These are phyloP conservation scores for Tolypocladium inflatum DNA, from an alignment of 2,329 filamentous ascomycete genomes.

Conservation along the genomic window DNA sequence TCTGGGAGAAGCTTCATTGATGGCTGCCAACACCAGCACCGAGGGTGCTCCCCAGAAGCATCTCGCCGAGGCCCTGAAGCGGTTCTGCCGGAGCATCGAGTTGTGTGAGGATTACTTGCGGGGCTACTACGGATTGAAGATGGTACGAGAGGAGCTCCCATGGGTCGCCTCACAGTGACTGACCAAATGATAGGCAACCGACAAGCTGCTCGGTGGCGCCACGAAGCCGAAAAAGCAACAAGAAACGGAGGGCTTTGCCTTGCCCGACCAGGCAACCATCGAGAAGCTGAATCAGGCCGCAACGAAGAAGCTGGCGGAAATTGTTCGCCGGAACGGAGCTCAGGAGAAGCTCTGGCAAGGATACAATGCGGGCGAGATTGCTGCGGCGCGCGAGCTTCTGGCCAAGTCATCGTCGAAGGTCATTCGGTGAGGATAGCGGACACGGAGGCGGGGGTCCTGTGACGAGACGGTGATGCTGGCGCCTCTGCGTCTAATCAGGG, in stretches of 20 bases:
- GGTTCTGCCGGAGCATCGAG: conserved; percentile 86
- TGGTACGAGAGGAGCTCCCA: conserved; percentile 36
- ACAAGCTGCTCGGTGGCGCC: conserved; percentile 35
- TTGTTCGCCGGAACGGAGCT: conserved; percentile 54
- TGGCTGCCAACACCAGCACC: conserved; percentile 44
- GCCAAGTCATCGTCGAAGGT: conserved; percentile 37
- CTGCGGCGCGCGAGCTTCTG: conserved; percentile 60
- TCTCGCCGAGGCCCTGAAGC: conserved; percentile 65
- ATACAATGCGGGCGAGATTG: conserved; percentile 62
- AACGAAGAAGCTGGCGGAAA: conserved; percentile 66
- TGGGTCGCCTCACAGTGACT: background rate
- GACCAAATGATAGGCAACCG: conserved; percentile 31
- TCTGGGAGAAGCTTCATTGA: conserved; percentile 73
- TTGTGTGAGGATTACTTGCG: conserved; percentile 88
- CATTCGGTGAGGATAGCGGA: conserved; percentile 26
- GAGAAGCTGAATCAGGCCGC: conserved; percentile 63
- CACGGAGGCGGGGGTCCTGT: conserved; percentile 1
- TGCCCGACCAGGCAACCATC: conserved; percentile 49
- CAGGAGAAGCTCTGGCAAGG: conserved; percentile 61
- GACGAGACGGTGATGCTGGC: conserved; percentile 2
- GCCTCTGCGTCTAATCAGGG: background rate
- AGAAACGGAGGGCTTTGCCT: conserved; percentile 38
- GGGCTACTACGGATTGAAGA: conserved; percentile 84
- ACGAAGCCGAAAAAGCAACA: conserved; percentile 33
- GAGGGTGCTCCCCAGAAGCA: conserved; percentile 37